Conservation (phyloP, 1,284 basidiomycete species). For the Puccinia novopanici region DNA sequence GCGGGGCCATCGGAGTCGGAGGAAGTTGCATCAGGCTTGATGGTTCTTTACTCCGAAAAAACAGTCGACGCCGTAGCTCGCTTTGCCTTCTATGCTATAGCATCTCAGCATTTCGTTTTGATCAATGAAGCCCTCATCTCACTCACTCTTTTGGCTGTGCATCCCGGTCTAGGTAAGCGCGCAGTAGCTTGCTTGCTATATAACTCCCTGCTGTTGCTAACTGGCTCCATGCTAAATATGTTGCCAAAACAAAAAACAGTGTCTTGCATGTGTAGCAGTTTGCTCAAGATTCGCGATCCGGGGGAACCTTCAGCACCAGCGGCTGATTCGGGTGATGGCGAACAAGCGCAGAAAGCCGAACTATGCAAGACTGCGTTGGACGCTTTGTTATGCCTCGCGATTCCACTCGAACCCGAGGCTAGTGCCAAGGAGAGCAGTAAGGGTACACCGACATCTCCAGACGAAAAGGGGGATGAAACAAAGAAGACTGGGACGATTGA, state of each 20-base stretch:
- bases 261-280: slow-evolving; percentile 12
- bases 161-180: slow-evolving; percentile 4
- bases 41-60: slow-evolving; percentile 12
- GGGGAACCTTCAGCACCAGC: not conserved
- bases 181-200: not conserved
- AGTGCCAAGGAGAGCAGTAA: not conserved
- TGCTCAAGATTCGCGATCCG: slow-evolving; percentile 12
- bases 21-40: not conserved
- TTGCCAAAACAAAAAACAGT: slow-evolving; percentile 11
- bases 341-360: not conserved
- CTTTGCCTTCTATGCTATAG: slow-evolving; percentile 18
- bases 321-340: not conserved
- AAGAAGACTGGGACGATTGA: not conserved
- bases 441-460: not conserved
- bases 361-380: not conserved
- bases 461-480: not conserved
- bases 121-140: slow-evolving; percentile 50
- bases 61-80: slow-evolving; percentile 21
- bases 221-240: not conserved
- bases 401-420: not conserved
- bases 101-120: slow-evolving; percentile 22
- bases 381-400: slow-evolving; percentile 32
- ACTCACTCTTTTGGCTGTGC: slow-evolving; percentile 25
- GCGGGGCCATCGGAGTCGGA: not conserved
- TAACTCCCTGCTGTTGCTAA: not conserved